Conservation (phyloP, 1,139 yeast genomes). For the Suzukiozyma palmioleophila region DNA sequence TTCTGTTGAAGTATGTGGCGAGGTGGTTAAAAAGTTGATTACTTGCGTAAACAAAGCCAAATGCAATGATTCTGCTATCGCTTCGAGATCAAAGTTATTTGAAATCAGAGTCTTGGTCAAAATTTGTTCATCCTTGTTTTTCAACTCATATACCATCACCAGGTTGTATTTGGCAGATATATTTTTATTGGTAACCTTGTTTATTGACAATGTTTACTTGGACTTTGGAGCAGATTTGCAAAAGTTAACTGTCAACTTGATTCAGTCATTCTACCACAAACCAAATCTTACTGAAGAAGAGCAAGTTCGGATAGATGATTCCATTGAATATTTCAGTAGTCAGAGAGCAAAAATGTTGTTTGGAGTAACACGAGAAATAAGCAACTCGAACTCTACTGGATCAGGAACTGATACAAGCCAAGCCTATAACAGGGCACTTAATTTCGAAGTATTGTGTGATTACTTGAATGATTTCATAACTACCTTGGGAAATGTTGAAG, state of each 20-base stretch:
- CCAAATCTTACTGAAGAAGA: conserved; percentile 46
- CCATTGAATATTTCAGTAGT: conserved; percentile 60
- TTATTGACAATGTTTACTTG: conserved; percentile 69
- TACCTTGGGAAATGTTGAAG: conserved; percentile 50
- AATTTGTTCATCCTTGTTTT: conserved; percentile 63
- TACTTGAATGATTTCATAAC: conserved; percentile 50
- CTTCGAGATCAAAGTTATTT: conserved; percentile 60
- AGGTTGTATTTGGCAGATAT: conserved; percentile 72
- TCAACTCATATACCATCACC: conserved; percentile 64
- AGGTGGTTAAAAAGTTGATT: conserved; percentile 52
- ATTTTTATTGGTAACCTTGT: conserved; percentile 61
- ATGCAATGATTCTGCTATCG: conserved; percentile 48
- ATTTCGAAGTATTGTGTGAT: conserved; percentile 63
- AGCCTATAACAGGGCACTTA: conserved; percentile 45
- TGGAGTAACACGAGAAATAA: conserved; percentile 69
- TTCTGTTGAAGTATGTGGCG: conserved; percentile 69
- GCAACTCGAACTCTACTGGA: conserved; percentile 19
- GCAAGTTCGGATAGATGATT: conserved; percentile 41
- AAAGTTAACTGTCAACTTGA: conserved; percentile 60
- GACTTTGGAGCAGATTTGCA: conserved; percentile 67
- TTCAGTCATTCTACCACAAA: conserved; percentile 67
- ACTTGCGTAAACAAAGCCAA: conserved; percentile 49
- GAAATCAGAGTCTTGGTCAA: conserved; percentile 70
- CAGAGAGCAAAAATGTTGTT: conserved; percentile 72
- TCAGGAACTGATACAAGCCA: conserved; percentile 26